A percentile compares a stretch with the other conserved stretches of the same genome.
Conservation (phyloP, 225 moss, liverwort and hornwort genomes). For the Asterella californica region DNA sequence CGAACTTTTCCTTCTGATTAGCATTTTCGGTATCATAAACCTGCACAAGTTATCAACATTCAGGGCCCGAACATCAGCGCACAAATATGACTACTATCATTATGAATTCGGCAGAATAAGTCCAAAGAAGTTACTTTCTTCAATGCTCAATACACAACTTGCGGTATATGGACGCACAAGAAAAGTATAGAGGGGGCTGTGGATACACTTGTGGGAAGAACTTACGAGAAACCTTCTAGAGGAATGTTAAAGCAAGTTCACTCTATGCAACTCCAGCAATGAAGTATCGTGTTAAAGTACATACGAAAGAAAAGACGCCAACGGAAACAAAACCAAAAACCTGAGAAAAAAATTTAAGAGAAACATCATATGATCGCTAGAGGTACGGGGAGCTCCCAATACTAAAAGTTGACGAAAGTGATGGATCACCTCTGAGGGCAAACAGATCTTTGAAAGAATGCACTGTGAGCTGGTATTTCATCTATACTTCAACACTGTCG, state of each 20-base stretch:
- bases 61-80: not conserved
- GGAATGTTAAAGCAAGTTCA: not conserved
- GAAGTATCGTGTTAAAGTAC: not conserved
- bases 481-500: too few species aligned
- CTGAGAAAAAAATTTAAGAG: too few species aligned
- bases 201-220: not conserved
- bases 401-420: too few species aligned
- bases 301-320: not conserved
- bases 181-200: too few species aligned
- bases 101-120: not conserved
- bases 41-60: slow-evolving; percentile 35
- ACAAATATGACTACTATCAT: not conserved
- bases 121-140: not conserved
- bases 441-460: too few species aligned
- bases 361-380: too few species aligned
- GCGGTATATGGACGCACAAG: not conserved
- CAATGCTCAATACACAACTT: not conserved
- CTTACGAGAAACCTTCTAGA: not conserved
- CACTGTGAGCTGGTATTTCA: too few species aligned
- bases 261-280: not conserved
- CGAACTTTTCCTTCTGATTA: slow-evolving; percentile 97
- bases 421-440: too few species aligned
- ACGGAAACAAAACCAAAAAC: too few species aligned
- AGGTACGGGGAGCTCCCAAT: too few species aligned
- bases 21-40: slow-evolving; percentile 99